Percentiles rank a stretch among this genome's conserved stretches.
Conservation (phyloP, 2,329 filamentous ascomycete species). For the Apiospora aurea region DNA sequence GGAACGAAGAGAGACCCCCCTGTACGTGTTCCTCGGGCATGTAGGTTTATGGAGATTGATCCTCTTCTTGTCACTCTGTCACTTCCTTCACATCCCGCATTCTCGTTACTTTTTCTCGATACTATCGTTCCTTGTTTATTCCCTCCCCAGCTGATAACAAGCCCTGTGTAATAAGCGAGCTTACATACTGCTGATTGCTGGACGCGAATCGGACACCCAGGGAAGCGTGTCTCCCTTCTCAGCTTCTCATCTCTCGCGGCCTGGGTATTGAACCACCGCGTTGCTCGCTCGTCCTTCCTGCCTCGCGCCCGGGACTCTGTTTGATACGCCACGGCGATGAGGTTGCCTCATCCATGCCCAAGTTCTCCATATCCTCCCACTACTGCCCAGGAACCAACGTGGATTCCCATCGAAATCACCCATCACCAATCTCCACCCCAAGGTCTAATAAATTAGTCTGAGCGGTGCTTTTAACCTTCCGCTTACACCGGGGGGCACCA, state of each 20-base stretch:
- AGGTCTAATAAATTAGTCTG: slow-evolving; percentile 21
- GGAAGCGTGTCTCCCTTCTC: slow-evolving; percentile 3
- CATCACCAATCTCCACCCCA: slow-evolving; percentile 24
- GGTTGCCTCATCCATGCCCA: slow-evolving; percentile 9
- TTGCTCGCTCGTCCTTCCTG: background rate
- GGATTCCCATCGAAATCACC: slow-evolving; percentile 12
- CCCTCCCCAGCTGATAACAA: slow-evolving; percentile 15
- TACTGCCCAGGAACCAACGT: slow-evolving; percentile 11
- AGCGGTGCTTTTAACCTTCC: slow-evolving; percentile 23
- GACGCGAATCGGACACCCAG: background rate
- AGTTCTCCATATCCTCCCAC: slow-evolving; percentile 13
- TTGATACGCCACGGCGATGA: slow-evolving; percentile 20
- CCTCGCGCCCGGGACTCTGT: background rate
- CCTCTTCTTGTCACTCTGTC: slow-evolving; percentile 18
- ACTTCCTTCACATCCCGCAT: slow-evolving; percentile 16
- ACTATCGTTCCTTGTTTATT: background rate
- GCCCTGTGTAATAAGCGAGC: slow-evolving; percentile 2
- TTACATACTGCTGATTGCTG: slow-evolving; percentile 4
- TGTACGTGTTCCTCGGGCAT: slow-evolving; percentile 8
- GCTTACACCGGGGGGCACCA: slow-evolving; percentile 18
- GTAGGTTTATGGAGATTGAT: slow-evolving; percentile 18
- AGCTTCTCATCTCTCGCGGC: background rate
- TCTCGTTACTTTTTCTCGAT: slow-evolving; percentile 15
- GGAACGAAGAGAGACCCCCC: background rate
- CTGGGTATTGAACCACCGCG: background rate